Evolutionary conservation across 805 yeast genomes (phyloP).

Genomic region (Candida boleticola): DNA sequence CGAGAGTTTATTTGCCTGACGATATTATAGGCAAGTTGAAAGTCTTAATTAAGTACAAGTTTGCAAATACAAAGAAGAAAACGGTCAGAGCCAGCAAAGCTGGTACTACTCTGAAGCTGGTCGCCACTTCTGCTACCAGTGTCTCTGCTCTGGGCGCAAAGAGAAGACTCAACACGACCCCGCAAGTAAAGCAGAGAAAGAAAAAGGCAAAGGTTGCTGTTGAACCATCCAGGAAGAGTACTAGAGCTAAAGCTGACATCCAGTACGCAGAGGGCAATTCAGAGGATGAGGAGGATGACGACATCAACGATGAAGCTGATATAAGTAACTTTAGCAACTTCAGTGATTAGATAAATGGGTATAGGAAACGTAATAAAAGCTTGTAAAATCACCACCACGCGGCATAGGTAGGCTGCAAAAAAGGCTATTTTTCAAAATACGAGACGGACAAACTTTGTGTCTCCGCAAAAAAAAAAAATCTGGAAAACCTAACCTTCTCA

Average conservation of each 20-base stretch:
- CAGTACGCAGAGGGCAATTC: conserved; percentile 29
- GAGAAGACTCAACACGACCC: not conserved
- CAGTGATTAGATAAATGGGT: not conserved
- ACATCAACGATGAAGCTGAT: conserved; percentile 15
- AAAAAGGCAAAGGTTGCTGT: conserved; percentile 9
- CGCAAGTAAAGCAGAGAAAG: not conserved
- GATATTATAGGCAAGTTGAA: conserved; percentile 36
- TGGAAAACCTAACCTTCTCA: too few species aligned
- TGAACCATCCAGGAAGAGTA: conserved; percentile 44
- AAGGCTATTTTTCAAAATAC: too few species aligned
- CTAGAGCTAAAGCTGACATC: conserved; percentile 31
- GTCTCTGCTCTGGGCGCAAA: conserved; percentile 1
- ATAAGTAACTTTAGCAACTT: not conserved
- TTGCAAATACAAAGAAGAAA: conserved; percentile 24
- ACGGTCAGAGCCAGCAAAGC: conserved; percentile 15
- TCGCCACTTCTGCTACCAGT: conserved; percentile 7
- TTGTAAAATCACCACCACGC: too few species aligned
- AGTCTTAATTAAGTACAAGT: conserved; percentile 22
- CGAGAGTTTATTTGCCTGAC: conserved; percentile 56
- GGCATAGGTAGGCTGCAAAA: too few species aligned
- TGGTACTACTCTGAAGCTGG: conserved; percentile 4
- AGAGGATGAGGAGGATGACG: conserved; percentile 15
- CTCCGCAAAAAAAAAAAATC: too few species aligned
- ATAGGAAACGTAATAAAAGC: too few species aligned
- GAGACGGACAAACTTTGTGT: too few species aligned